Base-by-base conservation (phyloP, 495 filamentous ascomycete genomes). In the Daldinia grandis region DNA sequence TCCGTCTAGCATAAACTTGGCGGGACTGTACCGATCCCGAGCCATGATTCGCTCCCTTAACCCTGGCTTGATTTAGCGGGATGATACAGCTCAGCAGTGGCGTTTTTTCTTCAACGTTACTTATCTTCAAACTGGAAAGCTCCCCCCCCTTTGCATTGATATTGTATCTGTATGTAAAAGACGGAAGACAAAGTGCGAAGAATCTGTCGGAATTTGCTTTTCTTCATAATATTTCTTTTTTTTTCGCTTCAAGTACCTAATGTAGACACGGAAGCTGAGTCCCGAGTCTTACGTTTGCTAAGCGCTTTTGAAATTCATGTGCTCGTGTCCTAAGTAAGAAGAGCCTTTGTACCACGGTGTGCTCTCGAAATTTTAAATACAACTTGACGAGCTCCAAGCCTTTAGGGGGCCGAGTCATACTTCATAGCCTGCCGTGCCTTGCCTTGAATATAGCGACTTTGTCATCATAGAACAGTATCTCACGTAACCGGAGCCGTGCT, bases 391-490 rank as follows among this genome's bases (percentile, higher is more conserved):
- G 62, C 60, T 44, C 27, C 65, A 61, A 44, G 49, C 31, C 61
- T 47, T 44, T 56, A 50, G 47, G 21, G 58, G 19, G 38, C 17
- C 50, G 33, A 57, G 33, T 61, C 64, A 69, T 44, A 49, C 25
- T 49, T 78, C 83, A 94, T 64, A 95, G 79, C 76, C 85, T 84
- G 63, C 89, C 91, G 79, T 93, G 90, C 56, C 92, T 87, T 10
- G 90, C 91, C 79, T 88, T 91, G 80, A 95, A 95, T 67, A 97
- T 90, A 5, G 89, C 89, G 35, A 95, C 89, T 77, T 93, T 93
- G 74, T 96, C 93, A 68, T 96, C 93, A 72, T 93, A 94, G 79
- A 94, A 97, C 68, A 94, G 79, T 72, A 97, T 96, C 84, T 96
- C 92, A 68, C 92, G 85, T 68, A 97, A 77, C 60, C 89, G 82